Percentiles rank a stretch among this genome's conserved stretches.
Conservation (phyloP, 129 eudicot genomes). For the Deinandra increscens region DNA sequence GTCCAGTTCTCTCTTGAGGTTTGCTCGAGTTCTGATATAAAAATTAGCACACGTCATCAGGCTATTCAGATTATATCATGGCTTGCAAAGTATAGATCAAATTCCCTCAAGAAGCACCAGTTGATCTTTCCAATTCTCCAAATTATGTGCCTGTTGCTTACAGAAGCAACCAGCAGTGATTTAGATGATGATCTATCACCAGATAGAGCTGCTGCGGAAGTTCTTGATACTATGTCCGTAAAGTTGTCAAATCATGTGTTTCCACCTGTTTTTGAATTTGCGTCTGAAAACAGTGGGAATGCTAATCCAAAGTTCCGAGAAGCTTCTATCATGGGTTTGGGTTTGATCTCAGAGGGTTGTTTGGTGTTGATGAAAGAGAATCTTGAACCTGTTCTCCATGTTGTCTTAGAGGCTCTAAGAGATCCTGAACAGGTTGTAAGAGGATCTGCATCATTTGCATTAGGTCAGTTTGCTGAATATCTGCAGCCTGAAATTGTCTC, state of each 20-base stretch:
- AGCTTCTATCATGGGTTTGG: conserved; percentile 80
- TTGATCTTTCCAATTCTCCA: conserved; percentile 79
- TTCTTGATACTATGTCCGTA: conserved; percentile 85
- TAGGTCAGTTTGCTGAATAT: conserved; percentile 88
- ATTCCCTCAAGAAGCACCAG: conserved; percentile 70
- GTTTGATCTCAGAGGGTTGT: conserved; percentile 92
- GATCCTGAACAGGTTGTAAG: conserved; percentile 92
- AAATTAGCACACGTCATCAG: conserved; percentile 87
- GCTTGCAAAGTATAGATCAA: conserved; percentile 88
- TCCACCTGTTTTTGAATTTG: conserved; percentile 72
- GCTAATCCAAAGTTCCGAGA: conserved; percentile 79
- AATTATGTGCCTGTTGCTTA: conserved; percentile 78
- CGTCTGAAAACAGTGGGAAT: conserved; percentile 65
- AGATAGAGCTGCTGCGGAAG: conserved; percentile 95
- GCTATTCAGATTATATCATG: conserved; percentile 93
- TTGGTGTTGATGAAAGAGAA: conserved; percentile 66
- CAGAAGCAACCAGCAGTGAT: conserved; percentile 61
- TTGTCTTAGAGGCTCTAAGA: conserved; percentile 77
- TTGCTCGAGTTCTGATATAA: conserved; percentile 59
- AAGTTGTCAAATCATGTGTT: conserved; percentile 71
- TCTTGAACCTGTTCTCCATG: conserved; percentile 66
- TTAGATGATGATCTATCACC: conserved; percentile 87
- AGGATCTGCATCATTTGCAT: conserved; percentile 89
- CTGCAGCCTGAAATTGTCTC: conserved; percentile 87
- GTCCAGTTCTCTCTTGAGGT: conserved; percentile 95